Conservation (phyloP, 192 early-diverging fungal genomes). For the Cetraspora pellucida region DNA sequence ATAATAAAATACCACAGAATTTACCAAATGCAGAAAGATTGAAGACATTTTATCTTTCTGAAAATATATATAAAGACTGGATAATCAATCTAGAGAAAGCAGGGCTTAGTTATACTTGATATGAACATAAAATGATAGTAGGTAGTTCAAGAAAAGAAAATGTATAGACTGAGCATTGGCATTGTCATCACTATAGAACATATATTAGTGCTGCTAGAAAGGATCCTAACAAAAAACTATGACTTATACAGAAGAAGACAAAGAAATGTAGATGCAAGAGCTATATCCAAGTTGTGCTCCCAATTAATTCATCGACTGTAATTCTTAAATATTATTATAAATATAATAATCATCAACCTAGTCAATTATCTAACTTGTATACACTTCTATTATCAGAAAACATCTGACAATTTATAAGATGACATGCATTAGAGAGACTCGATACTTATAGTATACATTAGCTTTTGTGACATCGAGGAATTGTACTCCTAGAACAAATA, state of each 20-base stretch:
- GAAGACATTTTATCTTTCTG: neutral
- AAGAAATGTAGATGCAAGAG: slow-evolving; percentile 1
- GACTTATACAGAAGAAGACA: neutral
- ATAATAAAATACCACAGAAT: no score
- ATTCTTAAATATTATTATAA: neutral
- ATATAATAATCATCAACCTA: neutral
- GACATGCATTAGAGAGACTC: no score
- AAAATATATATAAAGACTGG: neutral
- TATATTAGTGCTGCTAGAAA: neutral
- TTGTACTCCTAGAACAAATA: no score
- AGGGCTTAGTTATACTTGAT: neutral
- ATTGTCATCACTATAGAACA: neutral
- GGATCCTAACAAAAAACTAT: neutral
- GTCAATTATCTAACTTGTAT: no score
- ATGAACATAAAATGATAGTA: neutral
- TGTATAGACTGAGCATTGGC: neutral
- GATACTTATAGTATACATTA: no score
- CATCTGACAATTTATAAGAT: no score
- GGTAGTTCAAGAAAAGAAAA: neutral
- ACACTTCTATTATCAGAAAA: no score
- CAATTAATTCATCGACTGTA: neutral
- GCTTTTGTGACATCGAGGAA: no score
- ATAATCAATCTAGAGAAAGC: slow-evolving; percentile 1
- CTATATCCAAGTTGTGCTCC: neutral
- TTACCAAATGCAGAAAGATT: neutral